Evolutionary conservation across 352 stramenopile genomes (phyloP).

Genomic region (Phytopythium kandeliae): DNA sequence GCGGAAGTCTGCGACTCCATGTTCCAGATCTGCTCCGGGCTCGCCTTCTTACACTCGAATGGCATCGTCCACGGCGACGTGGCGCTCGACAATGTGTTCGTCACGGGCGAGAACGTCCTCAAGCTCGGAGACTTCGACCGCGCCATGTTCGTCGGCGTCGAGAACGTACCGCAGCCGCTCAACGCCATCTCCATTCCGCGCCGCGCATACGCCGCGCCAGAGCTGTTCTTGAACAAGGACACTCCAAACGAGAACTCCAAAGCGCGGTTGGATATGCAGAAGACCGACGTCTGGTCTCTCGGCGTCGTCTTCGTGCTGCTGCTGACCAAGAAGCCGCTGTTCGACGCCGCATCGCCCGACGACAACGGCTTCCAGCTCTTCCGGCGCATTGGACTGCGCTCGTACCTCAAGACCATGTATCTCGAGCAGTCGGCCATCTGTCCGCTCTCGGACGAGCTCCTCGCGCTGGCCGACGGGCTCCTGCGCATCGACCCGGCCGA

Average conservation of each 20-base stretch:
- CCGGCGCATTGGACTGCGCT: slow-evolving; percentile 31
- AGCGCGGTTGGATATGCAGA: slow-evolving; percentile 34
- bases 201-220: slow-evolving; percentile 45
- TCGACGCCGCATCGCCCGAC: slow-evolving; percentile 30
- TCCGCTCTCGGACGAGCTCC: slow-evolving; percentile 43
- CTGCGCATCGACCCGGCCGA: slow-evolving; percentile 78
- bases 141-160: slow-evolving; percentile 45
- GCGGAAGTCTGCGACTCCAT: slow-evolving; percentile 45
- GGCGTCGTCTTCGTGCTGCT: slow-evolving; percentile 54
- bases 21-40: slow-evolving; percentile 81
- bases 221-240: slow-evolving; percentile 26
- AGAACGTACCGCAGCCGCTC: slow-evolving; percentile 27
- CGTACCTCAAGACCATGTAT: slow-evolving; percentile 58
- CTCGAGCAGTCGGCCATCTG: slow-evolving; percentile 54
- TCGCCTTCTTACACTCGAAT: slow-evolving; percentile 51
- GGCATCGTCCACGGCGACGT: slow-evolving; percentile 63
- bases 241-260: slow-evolving; percentile 12
- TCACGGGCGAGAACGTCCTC: slow-evolving; percentile 43
- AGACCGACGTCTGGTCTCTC: slow-evolving; percentile 55
- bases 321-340: slow-evolving; percentile 48
- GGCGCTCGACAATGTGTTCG: slow-evolving; percentile 72
- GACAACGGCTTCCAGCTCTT: slow-evolving; percentile 60
- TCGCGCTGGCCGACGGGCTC: slow-evolving; percentile 81
- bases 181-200: slow-evolving; percentile 22
- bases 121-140: slow-evolving; percentile 73